These are phyloP conservation scores for Arthrobotrys pseudoclavata DNA, from an alignment of 2,329 filamentous ascomycete genomes.

Conservation along the genomic window DNA sequence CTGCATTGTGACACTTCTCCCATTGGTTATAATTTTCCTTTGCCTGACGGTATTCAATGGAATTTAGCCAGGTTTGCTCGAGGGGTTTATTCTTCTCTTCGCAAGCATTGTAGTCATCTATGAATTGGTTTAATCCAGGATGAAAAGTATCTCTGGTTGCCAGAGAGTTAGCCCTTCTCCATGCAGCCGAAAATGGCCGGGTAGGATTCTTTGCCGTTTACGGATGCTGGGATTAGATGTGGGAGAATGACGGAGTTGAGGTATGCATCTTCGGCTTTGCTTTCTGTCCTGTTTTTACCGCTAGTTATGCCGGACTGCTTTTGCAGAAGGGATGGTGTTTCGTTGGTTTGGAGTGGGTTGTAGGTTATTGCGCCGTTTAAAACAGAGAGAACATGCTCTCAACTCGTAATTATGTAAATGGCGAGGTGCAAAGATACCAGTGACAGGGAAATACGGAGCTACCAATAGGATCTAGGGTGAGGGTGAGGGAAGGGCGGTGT, in stretches of 20 bases:
- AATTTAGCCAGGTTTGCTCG: background rate
- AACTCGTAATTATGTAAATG: too few relatives aligned
- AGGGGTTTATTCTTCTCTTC: background rate
- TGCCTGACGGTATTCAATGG: background rate
- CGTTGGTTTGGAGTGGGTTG: too few relatives aligned
- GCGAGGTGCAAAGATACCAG: too few relatives aligned
- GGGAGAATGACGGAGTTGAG: background rate
- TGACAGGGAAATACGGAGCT: too few relatives aligned
- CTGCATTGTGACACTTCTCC: background rate
- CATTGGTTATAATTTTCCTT: background rate
- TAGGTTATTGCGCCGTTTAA: too few relatives aligned
- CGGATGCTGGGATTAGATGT: background rate
- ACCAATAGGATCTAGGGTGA: too few relatives aligned
- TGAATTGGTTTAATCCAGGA: background rate
- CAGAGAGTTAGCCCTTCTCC: background rate
- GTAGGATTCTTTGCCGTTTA: background rate
- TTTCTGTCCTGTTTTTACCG: too few relatives aligned
- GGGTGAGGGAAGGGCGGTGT: too few relatives aligned
- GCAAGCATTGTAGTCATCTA: background rate
- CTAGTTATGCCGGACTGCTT: too few relatives aligned
- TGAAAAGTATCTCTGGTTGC: too few relatives aligned
- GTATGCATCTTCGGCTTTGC: background rate
- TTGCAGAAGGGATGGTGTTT: too few relatives aligned
- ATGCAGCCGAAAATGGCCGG: background rate
- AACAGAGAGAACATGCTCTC: too few relatives aligned